Evolutionary conservation across 1,139 yeast species (phyloP), one percentile per base, ranked within the genome.

Genomic region (Zygoascus hellenicus): DNA sequence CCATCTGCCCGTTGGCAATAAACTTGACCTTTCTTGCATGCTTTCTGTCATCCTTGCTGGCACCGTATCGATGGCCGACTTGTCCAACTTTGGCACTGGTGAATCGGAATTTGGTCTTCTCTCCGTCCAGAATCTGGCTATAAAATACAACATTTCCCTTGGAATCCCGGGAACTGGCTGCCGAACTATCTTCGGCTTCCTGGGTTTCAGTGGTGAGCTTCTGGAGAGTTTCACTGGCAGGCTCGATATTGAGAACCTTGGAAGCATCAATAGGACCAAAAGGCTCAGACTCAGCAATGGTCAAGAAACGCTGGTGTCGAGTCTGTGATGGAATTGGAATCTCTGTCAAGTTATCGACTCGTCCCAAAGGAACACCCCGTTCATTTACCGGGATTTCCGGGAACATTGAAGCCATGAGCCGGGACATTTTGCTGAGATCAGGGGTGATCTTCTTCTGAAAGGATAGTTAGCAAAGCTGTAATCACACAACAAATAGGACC

Each of bases 181-280:
- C 28, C 19, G 38, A 22, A 36, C 13, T 26, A 30, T 26, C 39
- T 13, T 50, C 50, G 4, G 51, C 50, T 10, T 47, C 53, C n/a
- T 51, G 63, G 42, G 77, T 76, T 44, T 75, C 71, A 54, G 80
- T 78, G 9, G 88, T 72, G 54, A 87, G 74, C 59, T 76, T 76
- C 56, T 80, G 79, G 58, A 88, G 74, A 3, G 94, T 84, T 40
- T 76, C 80, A 46, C 80, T 77, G 37, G 97, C 97, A 16, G 96
- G 95, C 63, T 87, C 92, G 55, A 90, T 74, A 41, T 77, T 89
- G 57, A 87, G 78, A 39, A 85, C 77, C 51, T 80, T 72, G 45
- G 98, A 96, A n/a, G 98, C 97, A 62, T 92, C 97, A 7, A 89
- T 77, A 6, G 97, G 96, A 4, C 97, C 97, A 65, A 90, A 90